Evolutionary conservation across 2,329 filamentous ascomycete genomes (phyloP).

Genomic region (Metarhizium guizhouense): DNA sequence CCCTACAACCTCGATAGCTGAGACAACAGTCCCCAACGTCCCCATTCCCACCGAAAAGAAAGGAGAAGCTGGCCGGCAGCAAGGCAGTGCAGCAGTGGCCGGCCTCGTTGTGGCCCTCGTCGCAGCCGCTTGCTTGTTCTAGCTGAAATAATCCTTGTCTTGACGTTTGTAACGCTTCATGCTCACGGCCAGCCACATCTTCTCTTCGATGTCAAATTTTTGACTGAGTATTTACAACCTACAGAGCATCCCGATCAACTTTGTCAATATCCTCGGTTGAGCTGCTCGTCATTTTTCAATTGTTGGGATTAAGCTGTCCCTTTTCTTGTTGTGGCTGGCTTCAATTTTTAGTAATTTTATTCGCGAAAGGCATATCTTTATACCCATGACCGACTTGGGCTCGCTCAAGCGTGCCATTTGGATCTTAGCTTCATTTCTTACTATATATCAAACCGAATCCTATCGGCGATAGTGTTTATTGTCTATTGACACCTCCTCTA

Average conservation of each 20-base stretch:
- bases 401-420: too few relatives aligned
- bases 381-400: too few relatives aligned
- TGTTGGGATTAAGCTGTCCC: too few relatives aligned
- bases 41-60: slow-evolving; percentile 27
- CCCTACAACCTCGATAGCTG: slow-evolving; percentile 9
- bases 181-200: not conserved
- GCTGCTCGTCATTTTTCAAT: too few relatives aligned
- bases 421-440: slow-evolving; percentile 10
- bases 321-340: too few relatives aligned
- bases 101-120: slow-evolving; percentile 48
- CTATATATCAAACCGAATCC: slow-evolving; percentile 17
- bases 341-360: too few relatives aligned
- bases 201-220: slow-evolving; percentile 2
- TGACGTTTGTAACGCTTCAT: slow-evolving; percentile 1
- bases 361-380: too few relatives aligned
- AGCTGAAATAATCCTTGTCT: slow-evolving; percentile 1
- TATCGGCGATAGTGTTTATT: slow-evolving; percentile 27
- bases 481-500: slow-evolving; percentile 11
- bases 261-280: not conserved
- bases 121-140: slow-evolving; percentile 42
- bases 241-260: not conserved
- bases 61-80: slow-evolving; percentile 37
- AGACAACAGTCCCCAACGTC: slow-evolving; percentile 18
- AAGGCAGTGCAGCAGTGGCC: slow-evolving; percentile 41
- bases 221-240: not conserved